Percentiles rank a stretch among this genome's conserved stretches.
Evolutionary conservation across 2,329 filamentous ascomycete species (phyloP).

Genomic region (Hymenoscyphus occultus): DNA sequence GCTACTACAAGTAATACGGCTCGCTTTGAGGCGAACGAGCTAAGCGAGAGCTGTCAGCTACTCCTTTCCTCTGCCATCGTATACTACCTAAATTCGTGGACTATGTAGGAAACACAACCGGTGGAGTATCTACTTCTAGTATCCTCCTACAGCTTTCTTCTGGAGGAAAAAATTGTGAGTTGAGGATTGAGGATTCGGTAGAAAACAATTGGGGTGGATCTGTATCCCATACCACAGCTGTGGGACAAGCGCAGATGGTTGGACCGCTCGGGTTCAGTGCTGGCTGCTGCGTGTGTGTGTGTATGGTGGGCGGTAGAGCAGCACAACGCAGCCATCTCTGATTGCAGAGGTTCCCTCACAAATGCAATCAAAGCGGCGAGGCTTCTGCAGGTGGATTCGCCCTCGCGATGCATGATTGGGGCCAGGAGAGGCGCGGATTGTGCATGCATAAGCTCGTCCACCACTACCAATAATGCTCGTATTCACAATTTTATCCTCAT

Average conservation of each 20-base stretch:
- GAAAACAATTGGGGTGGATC: background rate
- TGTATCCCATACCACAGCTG: background rate
- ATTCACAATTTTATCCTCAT: conserved; percentile 15
- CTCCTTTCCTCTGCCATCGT: too few species aligned
- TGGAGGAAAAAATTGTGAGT: background rate
- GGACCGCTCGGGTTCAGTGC: background rate
- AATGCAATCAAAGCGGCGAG: conserved; percentile 10
- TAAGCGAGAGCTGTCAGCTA: background rate
- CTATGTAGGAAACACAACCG: background rate
- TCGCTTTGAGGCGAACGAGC: background rate
- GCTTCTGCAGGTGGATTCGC: conserved; percentile 3
- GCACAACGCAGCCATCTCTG: conserved; percentile 3
- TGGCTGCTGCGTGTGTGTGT: background rate
- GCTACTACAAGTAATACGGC: conserved; percentile 14
- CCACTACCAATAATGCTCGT: conserved; percentile 10
- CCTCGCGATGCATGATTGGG: conserved; percentile 13
- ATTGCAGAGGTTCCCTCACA: background rate
- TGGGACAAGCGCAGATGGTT: conserved; percentile 3
- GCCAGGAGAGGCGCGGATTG: conserved; percentile 26
- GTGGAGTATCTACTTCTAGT: too few species aligned
- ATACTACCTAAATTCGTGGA: too few species aligned
- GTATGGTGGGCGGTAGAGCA: conserved; percentile 1
- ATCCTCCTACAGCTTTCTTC: background rate
- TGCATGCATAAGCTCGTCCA: conserved; percentile 33
- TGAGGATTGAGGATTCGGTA: background rate